phyloP scores from a whole-genome alignment of 768 basidiomycete species.

The Tricholoma sp. region DNA sequence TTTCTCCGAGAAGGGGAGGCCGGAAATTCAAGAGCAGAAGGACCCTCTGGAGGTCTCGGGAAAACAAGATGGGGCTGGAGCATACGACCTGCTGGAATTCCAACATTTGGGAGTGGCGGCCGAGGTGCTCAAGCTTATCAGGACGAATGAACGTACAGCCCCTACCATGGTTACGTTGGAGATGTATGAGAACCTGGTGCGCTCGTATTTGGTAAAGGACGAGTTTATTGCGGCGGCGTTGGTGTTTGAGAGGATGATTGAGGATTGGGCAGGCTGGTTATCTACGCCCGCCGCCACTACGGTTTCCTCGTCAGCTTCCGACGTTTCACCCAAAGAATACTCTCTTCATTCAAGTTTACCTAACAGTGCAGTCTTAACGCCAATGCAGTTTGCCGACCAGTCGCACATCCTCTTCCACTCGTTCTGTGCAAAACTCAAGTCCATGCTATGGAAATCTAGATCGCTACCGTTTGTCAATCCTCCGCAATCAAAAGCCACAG shows the following conservation, averaged over 20 bases:
- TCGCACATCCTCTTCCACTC: neutral
- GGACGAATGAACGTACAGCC: neutral
- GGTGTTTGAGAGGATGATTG: neutral
- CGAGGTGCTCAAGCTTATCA: neutral
- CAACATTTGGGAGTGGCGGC: neutral
- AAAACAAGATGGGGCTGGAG: neutral
- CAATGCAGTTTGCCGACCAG: neutral
- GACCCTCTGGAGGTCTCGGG: neutral
- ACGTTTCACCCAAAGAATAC: neutral
- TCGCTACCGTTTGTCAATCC: too few relatives aligned
- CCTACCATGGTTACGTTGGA: neutral
- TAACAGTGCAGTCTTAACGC: neutral
- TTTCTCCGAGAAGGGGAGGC: neutral
- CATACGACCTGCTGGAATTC: neutral
- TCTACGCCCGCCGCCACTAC: neutral
- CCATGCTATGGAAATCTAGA: too few relatives aligned
- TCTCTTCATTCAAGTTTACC: neutral
- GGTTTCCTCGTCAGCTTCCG: neutral
- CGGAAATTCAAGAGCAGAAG: neutral
- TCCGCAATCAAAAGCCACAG: too few relatives aligned
- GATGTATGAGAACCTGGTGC: neutral
- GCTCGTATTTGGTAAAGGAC: neutral
- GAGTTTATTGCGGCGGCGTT: neutral
- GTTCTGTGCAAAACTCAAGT: neutral
- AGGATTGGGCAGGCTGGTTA: neutral